phyloP scores from a whole-genome alignment of 805 yeast genomes.

The Candida dajiaensis region DNA sequence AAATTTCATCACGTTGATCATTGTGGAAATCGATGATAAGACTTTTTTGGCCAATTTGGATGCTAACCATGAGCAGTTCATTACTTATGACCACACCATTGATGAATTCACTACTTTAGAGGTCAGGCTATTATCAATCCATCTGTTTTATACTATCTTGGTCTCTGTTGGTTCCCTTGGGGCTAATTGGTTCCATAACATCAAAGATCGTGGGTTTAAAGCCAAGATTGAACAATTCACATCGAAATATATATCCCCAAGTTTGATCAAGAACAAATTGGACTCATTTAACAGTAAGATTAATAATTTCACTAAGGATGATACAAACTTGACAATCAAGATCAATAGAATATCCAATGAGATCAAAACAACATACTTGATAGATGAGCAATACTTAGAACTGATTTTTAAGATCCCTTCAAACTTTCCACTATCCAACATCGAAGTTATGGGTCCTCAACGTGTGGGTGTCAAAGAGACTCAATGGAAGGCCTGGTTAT shows the following conservation, averaged over 20 bases:
- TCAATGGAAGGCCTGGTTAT: slow-evolving; percentile 92
- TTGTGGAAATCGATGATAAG: slow-evolving; percentile 31
- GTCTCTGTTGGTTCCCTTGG: slow-evolving; percentile 48
- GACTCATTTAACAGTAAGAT: slow-evolving; percentile 40
- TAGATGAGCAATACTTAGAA: slow-evolving; percentile 85
- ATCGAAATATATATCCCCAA: slow-evolving; percentile 54
- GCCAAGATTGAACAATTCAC: slow-evolving; percentile 58
- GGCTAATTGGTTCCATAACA: slow-evolving; percentile 64
- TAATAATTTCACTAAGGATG: slow-evolving; percentile 26
- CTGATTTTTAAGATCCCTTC: slow-evolving; percentile 69
- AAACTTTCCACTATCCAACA: slow-evolving; percentile 71
- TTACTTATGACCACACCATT: slow-evolving; percentile 13
- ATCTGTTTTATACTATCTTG: slow-evolving; percentile 46
- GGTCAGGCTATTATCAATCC: slow-evolving; percentile 38
- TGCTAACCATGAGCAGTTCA: slow-evolving; percentile 18
- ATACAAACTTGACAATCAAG: slow-evolving; percentile 46
- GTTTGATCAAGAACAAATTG: slow-evolving; percentile 53
- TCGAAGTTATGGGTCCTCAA: slow-evolving; percentile 69
- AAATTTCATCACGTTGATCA: slow-evolving; percentile 46
- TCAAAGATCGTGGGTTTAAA: slow-evolving; percentile 64
- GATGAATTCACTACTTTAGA: slow-evolving; percentile 9
- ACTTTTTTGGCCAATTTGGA: slow-evolving; percentile 17
- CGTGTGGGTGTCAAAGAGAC: slow-evolving; percentile 86
- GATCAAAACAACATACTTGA: slow-evolving; percentile 63
- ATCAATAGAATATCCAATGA: slow-evolving; percentile 59